These are phyloP conservation scores for Viridothelium virens DNA, from an alignment of 495 filamentous ascomycete genomes.

Conservation along the genomic window DNA sequence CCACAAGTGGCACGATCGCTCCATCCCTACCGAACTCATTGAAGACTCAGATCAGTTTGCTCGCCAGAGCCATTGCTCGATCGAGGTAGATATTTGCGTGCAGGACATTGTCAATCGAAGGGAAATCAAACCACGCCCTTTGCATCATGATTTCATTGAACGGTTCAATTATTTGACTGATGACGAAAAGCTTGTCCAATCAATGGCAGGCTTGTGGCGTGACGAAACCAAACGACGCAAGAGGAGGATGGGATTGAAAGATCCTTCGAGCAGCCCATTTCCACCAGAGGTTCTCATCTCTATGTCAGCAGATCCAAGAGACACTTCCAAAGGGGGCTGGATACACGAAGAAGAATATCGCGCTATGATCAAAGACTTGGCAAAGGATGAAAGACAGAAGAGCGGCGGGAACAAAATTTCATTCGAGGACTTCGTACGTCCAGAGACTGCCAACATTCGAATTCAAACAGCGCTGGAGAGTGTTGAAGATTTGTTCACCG, in stretches of 20 bases:
- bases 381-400: constrained; percentile 52
- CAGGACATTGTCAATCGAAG: constrained; percentile 81
- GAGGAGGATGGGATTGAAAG: constrained; percentile 51
- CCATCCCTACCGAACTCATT: constrained; percentile 48
- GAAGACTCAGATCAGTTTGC: constrained; percentile 56
- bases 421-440: constrained; percentile 58
- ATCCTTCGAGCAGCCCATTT: constrained; percentile 65
- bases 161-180: constrained; percentile 51
- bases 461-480: constrained; percentile 75
- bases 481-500: constrained; percentile 74
- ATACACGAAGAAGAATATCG: constrained; percentile 83
- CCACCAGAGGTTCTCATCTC: constrained; percentile 70
- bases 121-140: constrained; percentile 58
- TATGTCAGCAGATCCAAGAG: constrained; percentile 74
- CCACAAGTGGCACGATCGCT: constrained; percentile 74
- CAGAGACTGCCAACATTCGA: constrained; percentile 43
- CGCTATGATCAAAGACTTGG: constrained; percentile 51
- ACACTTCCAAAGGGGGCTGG: constrained; percentile 64
- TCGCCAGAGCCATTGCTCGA: constrained; percentile 74
- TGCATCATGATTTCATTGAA: constrained; percentile 88
- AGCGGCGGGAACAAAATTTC: constrained; percentile 41
- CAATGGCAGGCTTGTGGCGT: constrained; percentile 89
- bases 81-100: constrained; percentile 83
- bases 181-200: constrained; percentile 77
- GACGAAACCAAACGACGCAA: constrained; percentile 80